Percentiles rank a stretch among this genome's conserved stretches.
phyloP scores from a whole-genome alignment of 179 eudicot genomes.

The Silene coronaria region DNA sequence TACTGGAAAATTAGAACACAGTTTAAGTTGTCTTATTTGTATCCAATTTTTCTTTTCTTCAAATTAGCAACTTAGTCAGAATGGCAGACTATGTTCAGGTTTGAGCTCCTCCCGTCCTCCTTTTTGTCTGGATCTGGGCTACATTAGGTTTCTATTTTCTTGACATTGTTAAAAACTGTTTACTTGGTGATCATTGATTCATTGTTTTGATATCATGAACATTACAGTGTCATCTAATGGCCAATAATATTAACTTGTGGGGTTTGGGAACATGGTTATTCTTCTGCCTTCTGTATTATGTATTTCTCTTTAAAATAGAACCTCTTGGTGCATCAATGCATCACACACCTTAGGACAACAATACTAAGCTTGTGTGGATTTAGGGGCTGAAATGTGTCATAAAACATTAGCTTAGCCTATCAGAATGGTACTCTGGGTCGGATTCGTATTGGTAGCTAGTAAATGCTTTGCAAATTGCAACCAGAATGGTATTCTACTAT shows the following conservation, averaged over 20 bases:
- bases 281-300: neutral
- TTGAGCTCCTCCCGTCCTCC: neutral
- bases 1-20: neutral
- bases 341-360: neutral
- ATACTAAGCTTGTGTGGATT: conserved; percentile 1
- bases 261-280: neutral
- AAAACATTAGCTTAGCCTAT: neutral
- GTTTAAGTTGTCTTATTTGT: neutral
- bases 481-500: neutral
- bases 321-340: neutral
- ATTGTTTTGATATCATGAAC: no score
- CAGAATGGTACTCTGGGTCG: no score
- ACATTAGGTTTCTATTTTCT: no score
- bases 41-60: neutral
- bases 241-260: no score
- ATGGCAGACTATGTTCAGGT: neutral
- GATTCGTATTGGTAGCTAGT: neutral
- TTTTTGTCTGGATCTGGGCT: no score
- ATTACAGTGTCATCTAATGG: no score
- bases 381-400: neutral
- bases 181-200: no score
- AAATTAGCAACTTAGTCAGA: neutral
- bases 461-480: neutral
- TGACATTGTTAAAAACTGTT: no score
- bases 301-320: neutral